A percentile compares a stretch with the other conserved stretches of the same genome.
Evolutionary conservation across 192 early-diverging fungal genomes (phyloP).

Genomic region (Podila minutissima): DNA sequence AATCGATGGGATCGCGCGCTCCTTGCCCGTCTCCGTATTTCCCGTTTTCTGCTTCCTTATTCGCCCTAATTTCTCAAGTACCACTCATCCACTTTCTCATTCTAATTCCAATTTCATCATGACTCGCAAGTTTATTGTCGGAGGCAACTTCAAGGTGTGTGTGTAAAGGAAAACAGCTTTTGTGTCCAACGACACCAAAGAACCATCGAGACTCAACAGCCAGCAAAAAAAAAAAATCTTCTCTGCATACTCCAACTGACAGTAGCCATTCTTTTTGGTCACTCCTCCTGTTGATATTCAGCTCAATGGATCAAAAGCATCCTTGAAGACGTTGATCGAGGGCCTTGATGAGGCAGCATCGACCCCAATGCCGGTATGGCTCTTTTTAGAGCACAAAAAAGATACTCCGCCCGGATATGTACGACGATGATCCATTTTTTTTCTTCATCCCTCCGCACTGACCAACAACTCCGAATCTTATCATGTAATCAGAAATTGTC

Average conservation of each 20-base stretch:
- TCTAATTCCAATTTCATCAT: slow-evolving; percentile 26
- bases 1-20: too few relatives aligned
- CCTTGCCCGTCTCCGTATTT: too few relatives aligned
- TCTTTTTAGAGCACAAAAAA: not conserved
- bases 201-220: too few relatives aligned
- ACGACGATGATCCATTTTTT: not conserved
- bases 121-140: slow-evolving; percentile 84
- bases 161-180: slow-evolving; percentile 14
- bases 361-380: slow-evolving; percentile 69
- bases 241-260: not conserved
- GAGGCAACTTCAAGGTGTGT: slow-evolving; percentile 96
- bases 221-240: not conserved
- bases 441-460: not conserved
- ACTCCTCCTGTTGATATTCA: not conserved
- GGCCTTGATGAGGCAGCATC: slow-evolving; percentile 73
- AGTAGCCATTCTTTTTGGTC: not conserved
- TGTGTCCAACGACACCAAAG: too few relatives aligned
- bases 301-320: slow-evolving; percentile 77
- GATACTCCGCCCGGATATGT: too few relatives aligned
- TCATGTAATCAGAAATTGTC: slow-evolving; percentile 79
- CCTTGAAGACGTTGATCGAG: slow-evolving; percentile 75
- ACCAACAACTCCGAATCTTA: not conserved
- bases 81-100: not conserved
- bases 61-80: not conserved
- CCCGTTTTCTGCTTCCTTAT: not conserved